Percentiles rank a stretch among this genome's conserved stretches.
These are phyloP conservation scores for Nakataea oryzae DNA, from an alignment of 2,329 filamentous ascomycete species.

Conservation along the genomic window DNA sequence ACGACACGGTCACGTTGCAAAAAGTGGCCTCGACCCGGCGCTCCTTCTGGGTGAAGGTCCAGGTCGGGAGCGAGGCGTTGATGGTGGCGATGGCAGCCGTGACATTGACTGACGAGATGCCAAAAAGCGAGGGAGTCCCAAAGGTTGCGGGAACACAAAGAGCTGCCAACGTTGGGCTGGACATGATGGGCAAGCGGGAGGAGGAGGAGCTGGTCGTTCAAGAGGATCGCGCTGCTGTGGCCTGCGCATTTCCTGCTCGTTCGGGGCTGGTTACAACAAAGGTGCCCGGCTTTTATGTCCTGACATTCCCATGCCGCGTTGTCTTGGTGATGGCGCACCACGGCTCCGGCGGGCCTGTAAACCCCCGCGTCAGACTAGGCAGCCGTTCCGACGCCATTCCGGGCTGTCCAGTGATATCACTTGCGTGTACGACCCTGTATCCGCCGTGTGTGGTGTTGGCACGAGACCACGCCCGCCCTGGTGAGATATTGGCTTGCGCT, in stretches of 20 bases:
- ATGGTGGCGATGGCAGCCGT: not conserved
- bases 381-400: too few relatives aligned
- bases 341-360: too few relatives aligned
- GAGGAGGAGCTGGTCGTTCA: not conserved
- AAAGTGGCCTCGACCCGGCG: constrained; percentile 9
- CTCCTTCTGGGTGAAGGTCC: not conserved
- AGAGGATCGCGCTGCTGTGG: not conserved
- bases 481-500: not conserved
- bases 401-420: too few relatives aligned
- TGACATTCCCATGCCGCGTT: too few relatives aligned
- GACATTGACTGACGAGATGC: not conserved
- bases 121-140: not conserved
- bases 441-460: too few relatives aligned
- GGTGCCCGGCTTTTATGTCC: too few relatives aligned
- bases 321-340: too few relatives aligned
- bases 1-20: constrained; percentile 27
- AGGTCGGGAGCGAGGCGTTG: not conserved
- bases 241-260: too few relatives aligned
- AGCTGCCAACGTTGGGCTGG: not conserved
- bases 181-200: not conserved
- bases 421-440: too few relatives aligned
- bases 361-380: too few relatives aligned
- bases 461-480: too few relatives aligned
- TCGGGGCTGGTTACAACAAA: too few relatives aligned
- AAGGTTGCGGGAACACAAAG: not conserved